Percentiles rank a stretch among this genome's conserved stretches.
Conservation (phyloP, 2,329 filamentous ascomycete genomes). For the Apiospora sp. region DNA sequence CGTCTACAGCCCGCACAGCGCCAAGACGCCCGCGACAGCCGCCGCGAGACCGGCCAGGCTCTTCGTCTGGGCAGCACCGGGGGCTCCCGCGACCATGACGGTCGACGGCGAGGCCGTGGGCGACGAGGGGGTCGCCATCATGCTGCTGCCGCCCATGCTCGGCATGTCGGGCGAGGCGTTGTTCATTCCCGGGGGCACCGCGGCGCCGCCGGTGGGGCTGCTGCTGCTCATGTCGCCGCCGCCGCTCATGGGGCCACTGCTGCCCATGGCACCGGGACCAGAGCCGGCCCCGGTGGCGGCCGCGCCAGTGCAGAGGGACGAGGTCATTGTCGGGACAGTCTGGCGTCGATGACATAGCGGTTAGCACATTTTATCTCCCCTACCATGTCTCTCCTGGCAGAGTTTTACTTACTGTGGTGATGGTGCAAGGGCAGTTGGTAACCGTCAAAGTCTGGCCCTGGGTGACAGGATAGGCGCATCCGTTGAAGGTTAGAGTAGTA, state of each 20-base stretch:
- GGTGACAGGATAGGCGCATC: constrained; percentile 61
- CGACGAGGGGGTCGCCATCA: not conserved
- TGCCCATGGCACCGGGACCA: too few relatives aligned
- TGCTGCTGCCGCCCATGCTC: constrained; percentile 5
- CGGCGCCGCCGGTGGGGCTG: constrained; percentile 6
- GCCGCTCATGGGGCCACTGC: not conserved
- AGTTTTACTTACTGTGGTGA: constrained; percentile 39
- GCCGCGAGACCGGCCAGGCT: not conserved
- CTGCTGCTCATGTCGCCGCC: not conserved
- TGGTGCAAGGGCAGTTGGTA: constrained; percentile 61
- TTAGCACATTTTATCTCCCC: not conserved
- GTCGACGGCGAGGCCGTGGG: not conserved
- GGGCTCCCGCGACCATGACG: not conserved
- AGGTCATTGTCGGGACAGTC: constrained; percentile 25
- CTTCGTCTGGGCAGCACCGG: not conserved
- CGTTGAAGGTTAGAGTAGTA: constrained; percentile 57
- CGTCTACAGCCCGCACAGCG: not conserved
- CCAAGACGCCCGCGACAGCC: not conserved
- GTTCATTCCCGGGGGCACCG: not conserved
- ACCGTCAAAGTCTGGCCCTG: constrained; percentile 63
- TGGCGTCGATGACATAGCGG: not conserved
- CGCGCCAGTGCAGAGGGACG: constrained; percentile 18
- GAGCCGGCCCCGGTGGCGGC: not conserved
- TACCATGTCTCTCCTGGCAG: too few relatives aligned
- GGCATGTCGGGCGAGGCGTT: not conserved